Conservation (phyloP, 768 basidiomycete species). For the Austroboletus festivus region DNA sequence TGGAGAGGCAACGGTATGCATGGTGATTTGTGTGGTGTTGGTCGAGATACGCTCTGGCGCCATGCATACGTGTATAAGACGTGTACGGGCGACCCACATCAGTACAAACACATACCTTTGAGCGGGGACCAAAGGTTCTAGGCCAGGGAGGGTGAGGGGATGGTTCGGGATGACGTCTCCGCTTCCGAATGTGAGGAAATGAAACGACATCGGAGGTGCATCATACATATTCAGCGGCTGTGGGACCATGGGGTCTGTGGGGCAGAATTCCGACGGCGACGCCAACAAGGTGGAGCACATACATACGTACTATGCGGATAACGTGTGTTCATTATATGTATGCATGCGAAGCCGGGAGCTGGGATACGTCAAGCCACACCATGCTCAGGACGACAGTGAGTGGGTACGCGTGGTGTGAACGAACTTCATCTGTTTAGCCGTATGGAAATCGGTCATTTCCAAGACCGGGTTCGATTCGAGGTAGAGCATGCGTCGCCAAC, state of each 20-base stretch:
- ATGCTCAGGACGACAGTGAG: too few species aligned
- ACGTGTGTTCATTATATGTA: too few species aligned
- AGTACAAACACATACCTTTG: neutral
- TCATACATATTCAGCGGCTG: neutral
- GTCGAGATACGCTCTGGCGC: neutral
- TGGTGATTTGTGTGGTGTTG: neutral
- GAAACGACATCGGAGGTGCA: neutral
- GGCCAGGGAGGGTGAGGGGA: too few species aligned
- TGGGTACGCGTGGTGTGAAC: too few species aligned
- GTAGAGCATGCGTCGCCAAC: too few species aligned
- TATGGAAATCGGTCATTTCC: too few species aligned
- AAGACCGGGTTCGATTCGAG: too few species aligned
- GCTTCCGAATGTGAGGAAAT: constrained; percentile 4
- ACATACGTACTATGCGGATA: too few species aligned
- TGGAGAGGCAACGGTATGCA: neutral
- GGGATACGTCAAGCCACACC: too few species aligned
- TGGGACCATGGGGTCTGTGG: neutral
- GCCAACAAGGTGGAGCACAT: too few species aligned
- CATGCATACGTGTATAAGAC: neutral
- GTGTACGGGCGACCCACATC: constrained; percentile 11
- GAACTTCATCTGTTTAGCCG: too few species aligned
- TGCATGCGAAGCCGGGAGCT: too few species aligned
- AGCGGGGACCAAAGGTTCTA: neutral
- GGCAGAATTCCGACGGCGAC: neutral
- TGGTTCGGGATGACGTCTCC: neutral